Evolutionary conservation across 2,329 filamentous ascomycete species (phyloP), one percentile per base, ranked within the genome.

Genomic region (Rutstroemia sp.): DNA sequence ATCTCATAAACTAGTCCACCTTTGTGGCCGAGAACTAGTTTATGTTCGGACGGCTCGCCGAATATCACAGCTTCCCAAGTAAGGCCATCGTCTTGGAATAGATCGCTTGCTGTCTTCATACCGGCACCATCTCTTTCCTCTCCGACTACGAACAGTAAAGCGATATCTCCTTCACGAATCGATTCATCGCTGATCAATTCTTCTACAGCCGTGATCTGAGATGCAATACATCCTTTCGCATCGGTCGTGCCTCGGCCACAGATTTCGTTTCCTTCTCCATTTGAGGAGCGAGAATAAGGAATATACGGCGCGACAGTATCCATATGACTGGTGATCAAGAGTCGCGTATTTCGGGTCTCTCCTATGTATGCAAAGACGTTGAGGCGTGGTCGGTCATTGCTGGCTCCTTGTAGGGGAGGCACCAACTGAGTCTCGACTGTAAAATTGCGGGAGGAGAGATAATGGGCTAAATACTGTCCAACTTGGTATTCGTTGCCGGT

Each of bases 21-120:
- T 75, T 96, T 96, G 77, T 96, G 92, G 2, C 92, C 92, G 52
- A 88, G 85, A 0, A 90, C 90, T 16, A 96, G 83, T 70, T 87
- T 88, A 62, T 84, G 83, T 66, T 95, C 90, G 0, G 92, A 96
- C 1, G 92, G 92, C 70, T 96, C 92, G 47, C 92, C 92, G 66
- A 96, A 96, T 67, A 92, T 86, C 65, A 90, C 84, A 14, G 89
- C 81, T 34, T 85, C 78, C 74, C 81, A 84, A 18, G 58, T 64
- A 60, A 76, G 58, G 54, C 73, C 67, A 34, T 2, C 21, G 21
- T 2, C 4, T 23, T 44, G 50, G 14, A 52, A 52, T 49, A 79
- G 68, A 4, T 72, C 67, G 62, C 82, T 72, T 44, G 83, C 75
- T 45, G 66, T 61, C 46, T 71, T 70, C 92, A 96, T 96, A n/a